Percentiles rank a stretch among this genome's conserved stretches.
These are phyloP conservation scores for Astrephomene gubernaculifera DNA, from an alignment of 139 green algal genomes.

Conservation along the genomic window DNA sequence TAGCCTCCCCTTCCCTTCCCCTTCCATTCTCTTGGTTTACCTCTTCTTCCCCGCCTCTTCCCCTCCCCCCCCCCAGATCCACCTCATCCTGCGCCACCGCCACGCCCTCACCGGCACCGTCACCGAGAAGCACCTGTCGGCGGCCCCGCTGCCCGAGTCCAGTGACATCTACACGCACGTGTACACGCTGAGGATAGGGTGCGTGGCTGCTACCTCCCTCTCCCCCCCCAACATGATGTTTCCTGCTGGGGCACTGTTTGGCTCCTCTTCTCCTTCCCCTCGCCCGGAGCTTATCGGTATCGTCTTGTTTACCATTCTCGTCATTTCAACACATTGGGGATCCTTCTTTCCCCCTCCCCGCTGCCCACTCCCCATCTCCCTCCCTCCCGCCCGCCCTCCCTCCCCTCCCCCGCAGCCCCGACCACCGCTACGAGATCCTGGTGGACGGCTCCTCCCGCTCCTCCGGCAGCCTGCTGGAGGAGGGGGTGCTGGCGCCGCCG, in stretches of 20 bases:
- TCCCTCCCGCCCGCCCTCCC: neutral
- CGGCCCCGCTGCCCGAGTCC: constrained; percentile 67
- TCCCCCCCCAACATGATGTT: neutral
- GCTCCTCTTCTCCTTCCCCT: neutral
- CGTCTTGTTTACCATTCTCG: neutral
- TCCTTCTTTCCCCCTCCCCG: neutral
- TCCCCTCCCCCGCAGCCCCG: neutral
- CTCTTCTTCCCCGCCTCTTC: neutral
- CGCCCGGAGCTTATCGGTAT: neutral
- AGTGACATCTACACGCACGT: constrained; percentile 78
- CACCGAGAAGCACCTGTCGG: constrained; percentile 92
- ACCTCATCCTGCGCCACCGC: constrained; percentile 92
- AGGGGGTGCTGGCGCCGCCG: constrained; percentile 79
- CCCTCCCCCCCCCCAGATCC: constrained; percentile 69
- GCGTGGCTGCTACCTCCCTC: neutral
- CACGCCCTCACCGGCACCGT: constrained; percentile 75
- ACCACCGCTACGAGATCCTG: constrained; percentile 4
- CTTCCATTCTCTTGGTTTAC: neutral
- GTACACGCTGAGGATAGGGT: constrained; percentile 75
- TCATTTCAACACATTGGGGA: neutral
- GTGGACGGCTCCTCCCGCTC: constrained; percentile 59
- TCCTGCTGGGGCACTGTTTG: neutral
- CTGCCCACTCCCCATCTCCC: neutral
- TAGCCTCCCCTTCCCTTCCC: neutral
- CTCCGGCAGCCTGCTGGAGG: constrained; percentile 60